These are phyloP conservation scores for Xanthoconium purpureum DNA, from an alignment of 768 basidiomycete species.

Conservation along the genomic window DNA sequence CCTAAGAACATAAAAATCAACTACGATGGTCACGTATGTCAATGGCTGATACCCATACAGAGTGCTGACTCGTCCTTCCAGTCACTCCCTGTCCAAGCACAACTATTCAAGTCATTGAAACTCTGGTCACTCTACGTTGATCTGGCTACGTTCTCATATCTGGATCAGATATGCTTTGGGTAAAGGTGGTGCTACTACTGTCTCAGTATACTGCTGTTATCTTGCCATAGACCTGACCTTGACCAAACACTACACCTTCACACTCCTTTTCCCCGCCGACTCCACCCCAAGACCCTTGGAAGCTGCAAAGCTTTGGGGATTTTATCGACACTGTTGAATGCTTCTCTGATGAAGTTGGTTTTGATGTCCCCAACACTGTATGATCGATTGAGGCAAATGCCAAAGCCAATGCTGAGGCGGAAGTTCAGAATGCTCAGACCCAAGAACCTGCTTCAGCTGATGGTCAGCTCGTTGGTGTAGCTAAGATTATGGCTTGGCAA, in stretches of 20 bases:
- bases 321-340: constrained; percentile 91
- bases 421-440: constrained; percentile 29
- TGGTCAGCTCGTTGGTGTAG: constrained; percentile 68
- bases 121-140: too few species aligned
- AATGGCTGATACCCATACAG: too few species aligned
- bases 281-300: constrained; percentile 79
- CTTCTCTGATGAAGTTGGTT: constrained; percentile 87
- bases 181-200: constrained; percentile 71
- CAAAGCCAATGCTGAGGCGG: constrained; percentile 44
- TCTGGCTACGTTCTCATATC: constrained; percentile 85
- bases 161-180: constrained; percentile 98
- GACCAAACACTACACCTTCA: constrained; percentile 72
- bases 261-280: constrained; percentile 57
- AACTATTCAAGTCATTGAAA: too few species aligned
- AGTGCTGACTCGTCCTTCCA: too few species aligned
- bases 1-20: too few species aligned
- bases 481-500: constrained; percentile 93
- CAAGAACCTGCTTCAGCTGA: constrained; percentile 46
- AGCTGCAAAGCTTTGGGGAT: constrained; percentile 91
- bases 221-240: constrained; percentile 76
- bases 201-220: constrained; percentile 85
- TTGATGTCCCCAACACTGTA: constrained; percentile 75
- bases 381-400: constrained; percentile 51
- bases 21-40: too few species aligned
- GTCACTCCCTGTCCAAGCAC: too few species aligned